Percentiles rank a stretch among this genome's conserved stretches.
Evolutionary conservation across 225 moss, liverwort and hornwort species (phyloP).

Genomic region (Pseudoscleropodium purum): DNA sequence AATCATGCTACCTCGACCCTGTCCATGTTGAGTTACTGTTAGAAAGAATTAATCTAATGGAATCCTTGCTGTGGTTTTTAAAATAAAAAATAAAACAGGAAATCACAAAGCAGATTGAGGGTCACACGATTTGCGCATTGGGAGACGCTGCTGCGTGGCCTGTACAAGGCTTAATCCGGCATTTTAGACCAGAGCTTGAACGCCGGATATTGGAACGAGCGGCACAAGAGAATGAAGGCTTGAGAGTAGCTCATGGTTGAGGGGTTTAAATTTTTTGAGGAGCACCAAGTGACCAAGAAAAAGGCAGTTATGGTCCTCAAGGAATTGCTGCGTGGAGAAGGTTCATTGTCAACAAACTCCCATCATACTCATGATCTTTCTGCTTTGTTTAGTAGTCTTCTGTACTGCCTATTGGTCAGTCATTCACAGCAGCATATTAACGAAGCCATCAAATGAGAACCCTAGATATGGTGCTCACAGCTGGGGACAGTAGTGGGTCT

Average conservation of each 20-base stretch:
- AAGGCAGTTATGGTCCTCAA: neutral
- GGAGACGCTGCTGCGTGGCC: constrained; percentile 98
- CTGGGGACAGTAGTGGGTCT: neutral
- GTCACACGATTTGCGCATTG: constrained; percentile 88
- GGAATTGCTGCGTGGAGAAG: neutral
- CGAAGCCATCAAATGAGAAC: neutral
- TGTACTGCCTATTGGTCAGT: neutral
- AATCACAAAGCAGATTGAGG: constrained; percentile 91
- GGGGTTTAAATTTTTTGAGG: neutral
- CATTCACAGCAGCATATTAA: neutral
- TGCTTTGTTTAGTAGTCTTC: neutral
- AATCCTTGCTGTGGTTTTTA: neutral
- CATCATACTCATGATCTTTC: neutral
- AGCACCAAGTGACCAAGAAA: neutral
- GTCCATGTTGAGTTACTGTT: neutral
- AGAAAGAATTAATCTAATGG: neutral
- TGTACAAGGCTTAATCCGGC: constrained; percentile 90
- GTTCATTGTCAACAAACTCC: neutral
- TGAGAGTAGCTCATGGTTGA: constrained; percentile 35
- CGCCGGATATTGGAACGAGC: constrained; percentile 70
- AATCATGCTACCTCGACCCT: neutral
- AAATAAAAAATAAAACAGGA: constrained; percentile 25
- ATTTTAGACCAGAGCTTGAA: constrained; percentile 96
- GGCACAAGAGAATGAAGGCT: constrained; percentile 42
- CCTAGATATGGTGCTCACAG: neutral